Conservation (phyloP, 2,329 filamentous ascomycete species). For the Epicoccum sorghinum region DNA sequence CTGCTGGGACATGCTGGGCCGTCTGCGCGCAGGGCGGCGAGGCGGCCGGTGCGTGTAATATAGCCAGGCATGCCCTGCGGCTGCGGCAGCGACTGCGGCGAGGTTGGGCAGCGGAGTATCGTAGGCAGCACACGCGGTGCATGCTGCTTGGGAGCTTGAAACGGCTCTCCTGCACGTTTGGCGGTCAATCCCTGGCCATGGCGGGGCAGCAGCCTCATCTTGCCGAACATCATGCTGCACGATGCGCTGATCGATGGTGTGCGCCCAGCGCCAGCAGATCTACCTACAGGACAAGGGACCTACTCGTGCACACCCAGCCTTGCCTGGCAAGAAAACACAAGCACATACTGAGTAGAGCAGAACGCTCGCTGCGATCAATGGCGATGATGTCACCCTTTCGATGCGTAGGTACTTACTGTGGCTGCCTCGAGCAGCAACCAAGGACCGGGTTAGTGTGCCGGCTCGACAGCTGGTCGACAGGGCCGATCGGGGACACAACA, state of each 20-base stretch:
- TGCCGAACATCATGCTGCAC: neutral
- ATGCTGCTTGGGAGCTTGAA: slow-evolving; percentile 24
- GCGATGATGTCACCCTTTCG: too few relatives aligned
- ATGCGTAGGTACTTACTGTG: neutral
- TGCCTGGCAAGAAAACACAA: neutral
- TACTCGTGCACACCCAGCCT: too few relatives aligned
- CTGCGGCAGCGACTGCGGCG: neutral
- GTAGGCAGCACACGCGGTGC: slow-evolving; percentile 22
- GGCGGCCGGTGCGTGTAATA: slow-evolving; percentile 24
- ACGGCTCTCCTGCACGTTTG: slow-evolving; percentile 21
- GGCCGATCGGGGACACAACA: slow-evolving; percentile 18
- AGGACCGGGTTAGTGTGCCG: slow-evolving; percentile 20
- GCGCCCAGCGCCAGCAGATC: too few relatives aligned
- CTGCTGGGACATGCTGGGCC: slow-evolving; percentile 22
- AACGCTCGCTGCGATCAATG: too few relatives aligned
- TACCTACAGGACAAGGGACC: too few relatives aligned
- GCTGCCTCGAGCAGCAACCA: slow-evolving; percentile 21
- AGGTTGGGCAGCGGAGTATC: slow-evolving; percentile 26
- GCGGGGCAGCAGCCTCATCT: slow-evolving; percentile 19
- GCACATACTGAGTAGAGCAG: too few relatives aligned
- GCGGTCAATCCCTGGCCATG: slow-evolving; percentile 22
- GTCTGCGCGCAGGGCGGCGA: slow-evolving; percentile 16
- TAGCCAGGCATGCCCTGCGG: slow-evolving; percentile 15
- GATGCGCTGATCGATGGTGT: neutral
- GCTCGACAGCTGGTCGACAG: slow-evolving; percentile 14